Conservation (phyloP, 345 rosid species). For the Euclidium syriacum region DNA sequence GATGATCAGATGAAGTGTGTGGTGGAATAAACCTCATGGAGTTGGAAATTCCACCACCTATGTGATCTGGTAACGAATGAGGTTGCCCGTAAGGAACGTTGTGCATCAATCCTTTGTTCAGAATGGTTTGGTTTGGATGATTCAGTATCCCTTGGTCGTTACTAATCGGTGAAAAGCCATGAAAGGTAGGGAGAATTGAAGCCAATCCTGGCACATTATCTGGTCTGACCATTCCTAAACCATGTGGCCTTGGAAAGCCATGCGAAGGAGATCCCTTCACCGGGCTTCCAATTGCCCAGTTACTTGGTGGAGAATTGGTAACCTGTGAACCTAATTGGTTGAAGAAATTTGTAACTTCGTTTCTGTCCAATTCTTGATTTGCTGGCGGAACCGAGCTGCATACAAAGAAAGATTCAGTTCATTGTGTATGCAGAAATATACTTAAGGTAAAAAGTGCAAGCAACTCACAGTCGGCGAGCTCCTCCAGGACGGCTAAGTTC, state of each 20-base stretch:
- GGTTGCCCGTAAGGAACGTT: slow-evolving; percentile 49
- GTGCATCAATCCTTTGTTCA: slow-evolving; percentile 38
- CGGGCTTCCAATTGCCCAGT: slow-evolving; percentile 73
- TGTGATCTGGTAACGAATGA: slow-evolving; percentile 51
- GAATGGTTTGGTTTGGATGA: slow-evolving; percentile 44
- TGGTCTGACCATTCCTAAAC: slow-evolving; percentile 50
- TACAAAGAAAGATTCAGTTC: background rate
- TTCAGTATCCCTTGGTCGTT: slow-evolving; percentile 62
- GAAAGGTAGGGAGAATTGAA: slow-evolving; percentile 71
- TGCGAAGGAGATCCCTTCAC: slow-evolving; percentile 57
- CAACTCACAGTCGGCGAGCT: slow-evolving; percentile 68
- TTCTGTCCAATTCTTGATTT: slow-evolving; percentile 78
- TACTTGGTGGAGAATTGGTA: slow-evolving; percentile 86
- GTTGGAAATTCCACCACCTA: slow-evolving; percentile 37
- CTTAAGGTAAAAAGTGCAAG: background rate
- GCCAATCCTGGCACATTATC: slow-evolving; percentile 72
- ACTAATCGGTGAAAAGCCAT: slow-evolving; percentile 65
- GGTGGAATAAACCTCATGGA: slow-evolving; percentile 47
- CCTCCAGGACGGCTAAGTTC: slow-evolving; percentile 99
- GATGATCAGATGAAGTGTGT: slow-evolving; percentile 75
- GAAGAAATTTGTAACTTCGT: slow-evolving; percentile 59
- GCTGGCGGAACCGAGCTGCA: slow-evolving; percentile 65
- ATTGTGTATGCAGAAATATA: background rate
- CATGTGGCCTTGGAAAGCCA: slow-evolving; percentile 58
- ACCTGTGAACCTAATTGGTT: slow-evolving; percentile 70